Percentiles rank a stretch among this genome's conserved stretches.
Conservation (phyloP, 2,329 filamentous ascomycete genomes). For the Monosporascus sp. region DNA sequence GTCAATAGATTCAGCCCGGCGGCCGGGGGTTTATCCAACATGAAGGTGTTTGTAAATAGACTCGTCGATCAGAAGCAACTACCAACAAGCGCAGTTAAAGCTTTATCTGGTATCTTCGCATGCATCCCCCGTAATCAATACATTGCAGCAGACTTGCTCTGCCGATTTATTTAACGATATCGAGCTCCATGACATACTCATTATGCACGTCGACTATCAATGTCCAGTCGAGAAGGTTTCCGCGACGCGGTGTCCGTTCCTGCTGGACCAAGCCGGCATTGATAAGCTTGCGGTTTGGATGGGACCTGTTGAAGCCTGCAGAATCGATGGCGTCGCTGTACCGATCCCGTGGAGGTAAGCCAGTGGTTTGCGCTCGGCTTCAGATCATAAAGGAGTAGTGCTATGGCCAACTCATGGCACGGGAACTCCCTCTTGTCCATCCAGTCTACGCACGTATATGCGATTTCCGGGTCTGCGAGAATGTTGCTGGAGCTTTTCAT, state of each 20-base stretch:
- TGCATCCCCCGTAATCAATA: slow-evolving; percentile 14
- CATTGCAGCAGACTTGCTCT: slow-evolving; percentile 9
- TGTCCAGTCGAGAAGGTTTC: slow-evolving; percentile 16
- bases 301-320: slow-evolving; percentile 9
- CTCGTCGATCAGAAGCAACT: background rate
- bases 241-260: slow-evolving; percentile 7
- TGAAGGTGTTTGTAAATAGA: background rate
- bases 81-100: background rate
- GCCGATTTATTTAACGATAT: slow-evolving; percentile 17
- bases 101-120: slow-evolving; percentile 12
- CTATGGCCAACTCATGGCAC: background rate
- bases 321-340: slow-evolving; percentile 11
- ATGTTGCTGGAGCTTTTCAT: slow-evolving; percentile 24
- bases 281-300: slow-evolving; percentile 8
- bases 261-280: slow-evolving; percentile 13
- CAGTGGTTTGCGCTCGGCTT: slow-evolving; percentile 3
- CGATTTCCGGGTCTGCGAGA: background rate
- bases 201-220: slow-evolving; percentile 16
- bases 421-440: background rate
- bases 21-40: background rate
- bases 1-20: background rate
- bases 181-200: slow-evolving; percentile 15
- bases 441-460: background rate
- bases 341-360: slow-evolving; percentile 6
- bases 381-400: slow-evolving; percentile 4